Conservation (phyloP, 345 rosid genomes). For the Eucalyptus marginata region DNA sequence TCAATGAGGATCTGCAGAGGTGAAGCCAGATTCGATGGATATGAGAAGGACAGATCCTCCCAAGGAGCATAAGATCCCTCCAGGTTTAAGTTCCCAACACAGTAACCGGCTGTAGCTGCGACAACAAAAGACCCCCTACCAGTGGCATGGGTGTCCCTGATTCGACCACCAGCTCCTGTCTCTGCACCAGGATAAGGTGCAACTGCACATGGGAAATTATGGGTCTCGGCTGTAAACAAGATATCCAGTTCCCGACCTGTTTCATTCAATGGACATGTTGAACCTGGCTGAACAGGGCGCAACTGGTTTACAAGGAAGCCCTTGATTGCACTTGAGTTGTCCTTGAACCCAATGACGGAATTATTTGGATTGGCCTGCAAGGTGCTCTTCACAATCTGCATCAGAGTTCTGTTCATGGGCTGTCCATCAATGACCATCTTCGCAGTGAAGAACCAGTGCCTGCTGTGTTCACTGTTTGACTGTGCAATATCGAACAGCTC, state of each 20-base stretch:
- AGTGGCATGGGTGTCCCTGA: slow-evolving; percentile 97
- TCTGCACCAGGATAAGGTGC: slow-evolving; percentile 99
- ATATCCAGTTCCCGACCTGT: slow-evolving; percentile 53
- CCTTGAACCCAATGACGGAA: slow-evolving; percentile 87
- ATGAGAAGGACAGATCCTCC: slow-evolving; percentile 72
- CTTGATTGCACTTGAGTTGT: slow-evolving; percentile 89
- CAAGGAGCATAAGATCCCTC: slow-evolving; percentile 85
- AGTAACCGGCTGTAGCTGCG: slow-evolving; percentile 83
- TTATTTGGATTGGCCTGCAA: slow-evolving; percentile 69
- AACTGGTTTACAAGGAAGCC: slow-evolving; percentile 67
- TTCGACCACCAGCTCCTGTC: slow-evolving; percentile 96
- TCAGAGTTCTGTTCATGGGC: slow-evolving; percentile 68
- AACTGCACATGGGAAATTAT: slow-evolving; percentile 97
- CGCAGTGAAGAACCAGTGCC: slow-evolving; percentile 95
- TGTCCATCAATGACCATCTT: slow-evolving; percentile 80
- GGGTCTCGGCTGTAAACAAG: slow-evolving; percentile 90
- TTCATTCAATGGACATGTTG: slow-evolving; percentile 38
- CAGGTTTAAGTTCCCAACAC: slow-evolving; percentile 73
- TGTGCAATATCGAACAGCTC: slow-evolving; percentile 94
- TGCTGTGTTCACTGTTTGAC: slow-evolving; percentile 89
- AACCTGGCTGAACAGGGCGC: slow-evolving; percentile 67
- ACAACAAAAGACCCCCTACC: slow-evolving; percentile 89
- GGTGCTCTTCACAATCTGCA: slow-evolving; percentile 96
- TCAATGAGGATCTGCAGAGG: slow-evolving; percentile 85
- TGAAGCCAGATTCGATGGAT: slow-evolving; percentile 75